Evolutionary conservation across 75 land plant genomes (phyloP).

Genomic region (Picea sitchensis): DNA sequence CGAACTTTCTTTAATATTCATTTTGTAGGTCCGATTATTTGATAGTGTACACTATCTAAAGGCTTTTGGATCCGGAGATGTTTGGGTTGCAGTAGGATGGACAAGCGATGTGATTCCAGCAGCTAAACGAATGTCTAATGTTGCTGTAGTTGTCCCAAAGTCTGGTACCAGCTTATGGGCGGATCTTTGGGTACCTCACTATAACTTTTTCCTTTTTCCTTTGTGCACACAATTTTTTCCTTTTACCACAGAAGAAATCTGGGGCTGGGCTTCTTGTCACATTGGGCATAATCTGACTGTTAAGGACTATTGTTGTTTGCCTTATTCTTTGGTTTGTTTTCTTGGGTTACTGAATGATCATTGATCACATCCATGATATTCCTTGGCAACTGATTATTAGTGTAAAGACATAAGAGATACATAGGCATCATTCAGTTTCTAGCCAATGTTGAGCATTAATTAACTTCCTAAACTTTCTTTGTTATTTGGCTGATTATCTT

Average conservation of each 20-base stretch:
- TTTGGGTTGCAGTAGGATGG: slow-evolving; percentile 99
- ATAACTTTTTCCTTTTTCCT: slow-evolving; percentile 10
- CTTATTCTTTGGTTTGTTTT: too few relatives aligned
- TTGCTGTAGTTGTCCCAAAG: slow-evolving; percentile 80
- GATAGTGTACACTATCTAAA: slow-evolving; percentile 80
- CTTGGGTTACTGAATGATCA: too few relatives aligned
- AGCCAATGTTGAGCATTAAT: background rate
- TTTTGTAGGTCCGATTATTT: slow-evolving; percentile 79
- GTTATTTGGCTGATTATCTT: background rate
- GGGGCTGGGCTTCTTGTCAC: too few relatives aligned
- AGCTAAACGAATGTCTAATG: slow-evolving; percentile 79
- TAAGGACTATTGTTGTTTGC: too few relatives aligned
- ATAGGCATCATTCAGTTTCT: background rate
- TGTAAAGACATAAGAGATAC: background rate
- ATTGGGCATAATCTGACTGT: too few relatives aligned
- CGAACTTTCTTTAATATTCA: background rate
- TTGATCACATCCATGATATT: background rate
- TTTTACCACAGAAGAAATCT: too few relatives aligned
- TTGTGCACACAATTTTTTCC: background rate
- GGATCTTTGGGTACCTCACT: slow-evolving; percentile 75
- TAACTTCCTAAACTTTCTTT: background rate
- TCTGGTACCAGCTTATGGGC: slow-evolving; percentile 97
- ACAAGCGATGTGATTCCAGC: slow-evolving; percentile 87
- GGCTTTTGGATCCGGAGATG: slow-evolving; percentile 84
- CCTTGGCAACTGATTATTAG: background rate